Conservation (phyloP, 805 yeast species). For the Ogataea henricii region DNA sequence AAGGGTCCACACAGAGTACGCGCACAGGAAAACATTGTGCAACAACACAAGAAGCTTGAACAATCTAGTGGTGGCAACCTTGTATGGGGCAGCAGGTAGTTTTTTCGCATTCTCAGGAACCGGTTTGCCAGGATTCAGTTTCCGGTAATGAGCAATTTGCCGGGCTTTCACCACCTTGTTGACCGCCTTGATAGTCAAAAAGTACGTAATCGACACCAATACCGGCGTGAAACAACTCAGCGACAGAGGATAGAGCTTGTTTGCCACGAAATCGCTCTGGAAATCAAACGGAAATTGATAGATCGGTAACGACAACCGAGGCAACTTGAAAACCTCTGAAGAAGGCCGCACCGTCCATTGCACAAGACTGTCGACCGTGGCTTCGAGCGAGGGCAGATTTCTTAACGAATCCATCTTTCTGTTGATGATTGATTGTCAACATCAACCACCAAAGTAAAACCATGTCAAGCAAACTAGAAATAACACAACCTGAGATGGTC, state of each 20-base stretch:
- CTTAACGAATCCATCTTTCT: conserved; percentile 8
- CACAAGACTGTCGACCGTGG: conserved; percentile 19
- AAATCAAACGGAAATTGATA: conserved; percentile 32
- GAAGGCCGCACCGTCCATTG: conserved; percentile 29
- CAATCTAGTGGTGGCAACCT: conserved; percentile 42
- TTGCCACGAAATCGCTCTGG: conserved; percentile 25
- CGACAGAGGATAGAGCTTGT: conserved; percentile 40
- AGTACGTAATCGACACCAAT: conserved; percentile 58
- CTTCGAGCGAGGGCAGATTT: conserved; percentile 12
- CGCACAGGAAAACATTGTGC: conserved; percentile 63
- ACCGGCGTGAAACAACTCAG: conserved; percentile 57
- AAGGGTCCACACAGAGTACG: conserved; percentile 72
- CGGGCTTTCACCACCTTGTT: conserved; percentile 51
- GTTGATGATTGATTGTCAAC: neutral
- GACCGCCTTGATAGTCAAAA: conserved; percentile 54
- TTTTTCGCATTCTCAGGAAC: conserved; percentile 33
- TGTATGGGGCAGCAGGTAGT: conserved; percentile 55
- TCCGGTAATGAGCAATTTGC: conserved; percentile 40
- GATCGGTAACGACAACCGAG: conserved; percentile 26
- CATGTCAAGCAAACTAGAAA: neutral
- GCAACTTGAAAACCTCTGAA: conserved; percentile 29
- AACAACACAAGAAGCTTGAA: conserved; percentile 59
- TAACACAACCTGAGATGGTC: neutral
- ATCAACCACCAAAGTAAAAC: neutral
- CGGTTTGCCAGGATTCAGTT: conserved; percentile 29